Conservation (phyloP, 2,329 filamentous ascomycete species). For the Plectosphaerella plurivora region DNA sequence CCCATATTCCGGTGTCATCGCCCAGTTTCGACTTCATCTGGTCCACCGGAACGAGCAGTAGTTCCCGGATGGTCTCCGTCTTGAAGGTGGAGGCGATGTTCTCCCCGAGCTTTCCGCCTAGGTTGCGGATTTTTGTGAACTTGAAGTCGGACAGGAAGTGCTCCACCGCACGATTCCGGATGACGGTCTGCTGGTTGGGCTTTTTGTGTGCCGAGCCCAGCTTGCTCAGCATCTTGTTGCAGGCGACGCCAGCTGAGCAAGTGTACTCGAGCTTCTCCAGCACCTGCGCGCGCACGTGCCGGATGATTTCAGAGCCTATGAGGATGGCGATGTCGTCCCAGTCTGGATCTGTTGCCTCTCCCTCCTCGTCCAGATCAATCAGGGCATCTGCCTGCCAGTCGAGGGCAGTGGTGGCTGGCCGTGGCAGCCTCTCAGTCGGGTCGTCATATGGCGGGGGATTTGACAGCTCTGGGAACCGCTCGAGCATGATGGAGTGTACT, state of each 20-base stretch:
- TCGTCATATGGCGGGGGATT: slow-evolving; percentile 70
- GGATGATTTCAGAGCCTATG: slow-evolving; percentile 84
- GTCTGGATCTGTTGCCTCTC: slow-evolving; percentile 78
- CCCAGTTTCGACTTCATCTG: slow-evolving; percentile 74
- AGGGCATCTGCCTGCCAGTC: slow-evolving; percentile 84
- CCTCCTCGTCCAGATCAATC: slow-evolving; percentile 70
- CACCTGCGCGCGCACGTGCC: slow-evolving; percentile 66
- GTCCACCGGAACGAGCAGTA: slow-evolving; percentile 68
- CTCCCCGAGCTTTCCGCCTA: slow-evolving; percentile 93
- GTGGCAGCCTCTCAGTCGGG: slow-evolving; percentile 64
- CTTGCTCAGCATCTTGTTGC: slow-evolving; percentile 95
- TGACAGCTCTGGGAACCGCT: slow-evolving; percentile 70
- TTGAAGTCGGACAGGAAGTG: slow-evolving; percentile 82
- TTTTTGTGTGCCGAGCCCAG: slow-evolving; percentile 89
- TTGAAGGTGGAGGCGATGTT: slow-evolving; percentile 77
- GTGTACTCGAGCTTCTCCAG: slow-evolving; percentile 75
- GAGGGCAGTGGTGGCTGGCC: slow-evolving; percentile 63
- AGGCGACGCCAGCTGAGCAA: slow-evolving; percentile 82
- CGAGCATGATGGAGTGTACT: slow-evolving; percentile 68
- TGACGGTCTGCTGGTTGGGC: slow-evolving; percentile 90
- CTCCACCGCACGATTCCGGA: slow-evolving; percentile 76
- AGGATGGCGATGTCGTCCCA: slow-evolving; percentile 93
- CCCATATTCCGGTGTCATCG: slow-evolving; percentile 80
- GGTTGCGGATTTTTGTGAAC: slow-evolving; percentile 88
- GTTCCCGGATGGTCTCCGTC: slow-evolving; percentile 73